A percentile compares a stretch with the other conserved stretches of the same genome.
Conservation (phyloP, 192 early-diverging fungal species). For the Irineochytrium annulatum region DNA sequence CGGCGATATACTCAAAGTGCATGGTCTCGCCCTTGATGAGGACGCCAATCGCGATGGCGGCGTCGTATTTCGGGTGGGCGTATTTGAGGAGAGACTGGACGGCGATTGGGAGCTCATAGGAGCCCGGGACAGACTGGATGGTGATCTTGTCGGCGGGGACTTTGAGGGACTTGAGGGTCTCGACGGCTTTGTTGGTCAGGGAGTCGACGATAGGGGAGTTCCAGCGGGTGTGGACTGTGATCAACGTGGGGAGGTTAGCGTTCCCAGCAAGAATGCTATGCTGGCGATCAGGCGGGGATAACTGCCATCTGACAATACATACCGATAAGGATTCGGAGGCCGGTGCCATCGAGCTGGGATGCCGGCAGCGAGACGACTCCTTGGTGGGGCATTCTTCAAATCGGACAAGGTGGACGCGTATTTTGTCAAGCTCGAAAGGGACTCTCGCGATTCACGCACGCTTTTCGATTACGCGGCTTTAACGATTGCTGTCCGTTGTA, state of each 20-base stretch:
- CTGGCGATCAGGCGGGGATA: too few species aligned
- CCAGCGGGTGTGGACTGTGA: conserved; percentile 88
- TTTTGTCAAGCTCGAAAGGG: too few species aligned
- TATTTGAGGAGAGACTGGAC: conserved; percentile 69
- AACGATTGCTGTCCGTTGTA: too few species aligned
- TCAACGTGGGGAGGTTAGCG: conserved; percentile 1
- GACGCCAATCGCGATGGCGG: conserved; percentile 90
- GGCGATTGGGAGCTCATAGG: conserved; percentile 93
- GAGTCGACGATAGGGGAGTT: conserved; percentile 81
- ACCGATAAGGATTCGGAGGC: conserved; percentile 1
- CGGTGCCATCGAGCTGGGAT: background rate
- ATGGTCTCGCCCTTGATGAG: conserved; percentile 98
- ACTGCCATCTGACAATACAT: too few species aligned
- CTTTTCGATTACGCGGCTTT: too few species aligned
- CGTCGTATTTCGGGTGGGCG: conserved; percentile 64
- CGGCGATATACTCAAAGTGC: conserved; percentile 99
- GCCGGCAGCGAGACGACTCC: background rate
- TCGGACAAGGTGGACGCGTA: too few species aligned
- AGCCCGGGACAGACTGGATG: conserved; percentile 77
- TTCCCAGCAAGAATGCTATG: background rate
- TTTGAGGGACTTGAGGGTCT: conserved; percentile 59
- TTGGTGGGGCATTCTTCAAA: too few species aligned
- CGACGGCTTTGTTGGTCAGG: conserved; percentile 69
- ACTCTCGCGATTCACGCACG: too few species aligned
- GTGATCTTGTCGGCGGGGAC: conserved; percentile 74